Conservation (phyloP, 1,284 basidiomycete species). For the Ceratobasidium sp. region DNA sequence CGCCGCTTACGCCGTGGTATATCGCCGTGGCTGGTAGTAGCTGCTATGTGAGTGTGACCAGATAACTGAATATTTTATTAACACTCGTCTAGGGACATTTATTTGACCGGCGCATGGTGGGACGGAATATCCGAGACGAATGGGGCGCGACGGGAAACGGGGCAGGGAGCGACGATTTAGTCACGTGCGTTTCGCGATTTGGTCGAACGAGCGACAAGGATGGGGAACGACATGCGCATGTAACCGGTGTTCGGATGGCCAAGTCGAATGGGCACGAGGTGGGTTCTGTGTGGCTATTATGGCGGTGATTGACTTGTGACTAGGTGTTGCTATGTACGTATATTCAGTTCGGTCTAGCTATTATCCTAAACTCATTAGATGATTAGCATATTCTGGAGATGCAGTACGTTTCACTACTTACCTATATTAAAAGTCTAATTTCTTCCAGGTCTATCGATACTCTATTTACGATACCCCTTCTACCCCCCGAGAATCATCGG, state of each 20-base stretch:
- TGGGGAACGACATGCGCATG: slow-evolving; percentile 60
- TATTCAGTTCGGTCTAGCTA: slow-evolving; percentile 45
- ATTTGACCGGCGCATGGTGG: slow-evolving; percentile 83
- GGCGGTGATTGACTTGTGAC: background rate
- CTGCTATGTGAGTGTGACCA: slow-evolving; percentile 60
- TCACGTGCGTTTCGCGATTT: slow-evolving; percentile 86
- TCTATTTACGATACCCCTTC: slow-evolving; percentile 67
- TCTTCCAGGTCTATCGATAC: slow-evolving; percentile 65
- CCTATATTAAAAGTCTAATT: background rate
- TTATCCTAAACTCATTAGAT: slow-evolving; percentile 12
- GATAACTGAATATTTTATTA: background rate
- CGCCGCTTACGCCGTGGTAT: slow-evolving; percentile 73
- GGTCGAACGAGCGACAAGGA: slow-evolving; percentile 61
- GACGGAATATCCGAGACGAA: slow-evolving; percentile 66
- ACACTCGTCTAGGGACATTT: slow-evolving; percentile 71
- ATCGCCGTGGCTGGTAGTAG: slow-evolving; percentile 77
- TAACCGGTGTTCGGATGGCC: slow-evolving; percentile 82
- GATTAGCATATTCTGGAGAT: slow-evolving; percentile 75
- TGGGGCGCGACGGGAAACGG: slow-evolving; percentile 65
- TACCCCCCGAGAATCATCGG: slow-evolving; percentile 49
- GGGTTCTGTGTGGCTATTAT: slow-evolving; percentile 40
- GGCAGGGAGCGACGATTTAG: slow-evolving; percentile 55
- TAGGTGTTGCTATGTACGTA: slow-evolving; percentile 64
- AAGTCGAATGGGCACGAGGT: slow-evolving; percentile 80
- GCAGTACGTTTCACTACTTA: slow-evolving; percentile 50